Evolutionary conservation across 2,329 filamentous ascomycete species (phyloP).

Genomic region (Alternaria sp.): DNA sequence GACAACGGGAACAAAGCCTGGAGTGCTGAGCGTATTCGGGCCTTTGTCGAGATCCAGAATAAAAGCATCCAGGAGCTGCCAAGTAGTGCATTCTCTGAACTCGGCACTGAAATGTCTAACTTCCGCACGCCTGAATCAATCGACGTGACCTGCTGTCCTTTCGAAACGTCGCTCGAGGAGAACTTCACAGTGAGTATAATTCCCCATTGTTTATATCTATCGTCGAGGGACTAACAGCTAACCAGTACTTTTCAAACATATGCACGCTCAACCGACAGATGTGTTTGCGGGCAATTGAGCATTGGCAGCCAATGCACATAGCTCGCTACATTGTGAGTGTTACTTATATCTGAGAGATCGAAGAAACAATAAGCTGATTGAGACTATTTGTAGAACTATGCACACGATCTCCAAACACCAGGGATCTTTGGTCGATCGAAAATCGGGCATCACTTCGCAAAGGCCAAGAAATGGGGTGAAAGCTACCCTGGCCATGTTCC

Average conservation of each 20-base stretch:
- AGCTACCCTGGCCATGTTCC: neutral
- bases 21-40: constrained; percentile 8
- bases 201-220: neutral
- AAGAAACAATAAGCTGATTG: neutral
- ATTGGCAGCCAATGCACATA: constrained; percentile 6
- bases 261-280: constrained; percentile 11
- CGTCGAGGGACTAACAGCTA: neutral
- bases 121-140: constrained; percentile 12
- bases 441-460: constrained; percentile 7
- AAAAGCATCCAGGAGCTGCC: neutral
- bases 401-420: neutral
- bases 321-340: constrained; percentile 8
- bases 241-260: constrained; percentile 5
- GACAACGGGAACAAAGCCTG: constrained; percentile 8
- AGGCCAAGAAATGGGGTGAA: neutral
- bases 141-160: constrained; percentile 11
- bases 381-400: neutral
- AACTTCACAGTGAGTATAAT: constrained; percentile 9
- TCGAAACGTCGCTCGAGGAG: constrained; percentile 13
- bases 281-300: constrained; percentile 1
- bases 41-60: constrained; percentile 9
- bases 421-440: neutral
- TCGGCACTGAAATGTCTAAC: constrained; percentile 10
- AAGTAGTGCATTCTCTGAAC: neutral
- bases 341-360: neutral